Evolutionary conservation across 176 grass and related monocot genomes (phyloP).

Genomic region (Pontederia crassipes): DNA sequence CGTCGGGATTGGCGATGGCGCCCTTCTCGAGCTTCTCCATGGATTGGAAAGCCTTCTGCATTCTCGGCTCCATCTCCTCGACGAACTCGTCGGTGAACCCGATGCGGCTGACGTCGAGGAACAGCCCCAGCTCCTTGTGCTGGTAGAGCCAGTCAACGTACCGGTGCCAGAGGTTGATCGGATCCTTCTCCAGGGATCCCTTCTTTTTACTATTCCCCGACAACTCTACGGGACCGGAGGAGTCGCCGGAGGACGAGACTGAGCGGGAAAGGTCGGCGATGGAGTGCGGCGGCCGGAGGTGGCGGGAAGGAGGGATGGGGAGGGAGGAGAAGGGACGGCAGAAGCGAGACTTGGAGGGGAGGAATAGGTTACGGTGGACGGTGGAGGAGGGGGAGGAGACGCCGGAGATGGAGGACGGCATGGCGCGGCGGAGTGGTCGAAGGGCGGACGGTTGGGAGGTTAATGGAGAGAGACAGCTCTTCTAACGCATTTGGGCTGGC

Average conservation of each 20-base stretch:
- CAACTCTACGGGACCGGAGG: conserved; percentile 5
- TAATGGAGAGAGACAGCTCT: too few relatives aligned
- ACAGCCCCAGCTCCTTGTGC: conserved; percentile 95
- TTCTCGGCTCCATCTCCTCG: conserved; percentile 52
- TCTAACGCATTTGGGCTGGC: too few relatives aligned
- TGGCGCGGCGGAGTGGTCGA: too few relatives aligned
- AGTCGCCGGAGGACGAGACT: conserved; percentile 16
- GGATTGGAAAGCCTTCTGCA: conserved; percentile 59
- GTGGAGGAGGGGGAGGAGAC: background rate
- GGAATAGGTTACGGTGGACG: background rate
- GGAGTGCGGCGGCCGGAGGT: conserved; percentile 54
- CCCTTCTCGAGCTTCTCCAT: conserved; percentile 97
- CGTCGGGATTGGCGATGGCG: conserved; percentile 92
- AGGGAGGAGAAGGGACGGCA: conserved; percentile 12
- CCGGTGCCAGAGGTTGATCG: conserved; percentile 70
- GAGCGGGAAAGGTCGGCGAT: conserved; percentile 65
- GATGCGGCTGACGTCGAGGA: conserved; percentile 94
- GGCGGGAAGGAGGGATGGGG: conserved; percentile 11
- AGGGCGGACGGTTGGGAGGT: too few relatives aligned
- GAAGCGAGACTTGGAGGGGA: background rate
- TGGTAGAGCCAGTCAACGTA: conserved; percentile 96
- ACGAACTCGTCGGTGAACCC: conserved; percentile 88
- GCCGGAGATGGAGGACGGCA: conserved; percentile 46
- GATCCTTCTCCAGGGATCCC: conserved; percentile 64
- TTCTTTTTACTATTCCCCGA: conserved; percentile 14